Conservation (phyloP, 2,329 filamentous ascomycete genomes). For the Sclerotinia sclerotiorum region DNA sequence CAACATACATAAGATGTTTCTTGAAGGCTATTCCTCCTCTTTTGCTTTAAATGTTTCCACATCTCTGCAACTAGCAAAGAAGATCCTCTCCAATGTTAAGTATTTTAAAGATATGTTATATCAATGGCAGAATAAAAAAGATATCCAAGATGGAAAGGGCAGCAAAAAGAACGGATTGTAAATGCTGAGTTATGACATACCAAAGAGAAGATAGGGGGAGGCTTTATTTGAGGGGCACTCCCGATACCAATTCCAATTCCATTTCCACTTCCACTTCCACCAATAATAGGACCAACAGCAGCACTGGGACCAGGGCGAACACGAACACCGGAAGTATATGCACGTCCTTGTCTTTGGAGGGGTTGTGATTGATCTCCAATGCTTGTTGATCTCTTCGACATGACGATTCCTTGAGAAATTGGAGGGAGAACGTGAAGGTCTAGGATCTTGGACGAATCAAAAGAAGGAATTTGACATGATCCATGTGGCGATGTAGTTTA, state of each 20-base stretch:
- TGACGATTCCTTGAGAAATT: constrained; percentile 5
- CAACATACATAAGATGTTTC: constrained; percentile 13
- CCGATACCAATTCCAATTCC: not conserved
- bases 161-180: not conserved
- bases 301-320: not conserved
- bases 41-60: constrained; percentile 11
- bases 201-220: constrained; percentile 20
- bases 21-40: constrained; percentile 12
- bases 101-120: not conserved
- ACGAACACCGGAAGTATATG: not conserved
- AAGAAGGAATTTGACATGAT: not conserved
- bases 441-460: constrained; percentile 6
- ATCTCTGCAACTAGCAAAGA: constrained; percentile 15
- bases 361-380: constrained; percentile 5
- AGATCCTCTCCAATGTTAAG: not conserved
- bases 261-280: not conserved
- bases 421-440: not conserved
- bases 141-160: not conserved
- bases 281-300: not conserved
- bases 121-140: not conserved
- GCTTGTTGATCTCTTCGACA: constrained; percentile 4
- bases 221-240: constrained; percentile 3
- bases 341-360: constrained; percentile 13
- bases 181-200: constrained; percentile 17
- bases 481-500: constrained; percentile 11